These are phyloP conservation scores for Guyanaporus albipodus DNA, from an alignment of 768 basidiomycete species.

Conservation along the genomic window DNA sequence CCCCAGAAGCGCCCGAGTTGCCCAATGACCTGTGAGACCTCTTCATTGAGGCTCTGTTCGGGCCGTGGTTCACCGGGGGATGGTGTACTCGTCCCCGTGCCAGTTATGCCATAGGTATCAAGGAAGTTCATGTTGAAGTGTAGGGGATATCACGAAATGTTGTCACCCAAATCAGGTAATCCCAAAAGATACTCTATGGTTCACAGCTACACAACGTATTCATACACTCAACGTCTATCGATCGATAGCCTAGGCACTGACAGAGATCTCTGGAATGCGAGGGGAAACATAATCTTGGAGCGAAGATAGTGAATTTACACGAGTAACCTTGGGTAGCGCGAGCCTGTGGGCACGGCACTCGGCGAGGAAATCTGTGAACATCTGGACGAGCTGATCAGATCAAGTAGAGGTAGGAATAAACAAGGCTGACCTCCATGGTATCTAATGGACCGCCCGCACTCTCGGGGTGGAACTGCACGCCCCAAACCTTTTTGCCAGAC, in stretches of 20 bases:
- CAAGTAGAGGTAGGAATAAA: not conserved
- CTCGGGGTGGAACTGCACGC: constrained; percentile 99
- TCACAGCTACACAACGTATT: not conserved
- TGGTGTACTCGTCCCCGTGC: constrained; percentile 43
- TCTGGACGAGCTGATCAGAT: constrained; percentile 41
- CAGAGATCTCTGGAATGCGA: constrained; percentile 23
- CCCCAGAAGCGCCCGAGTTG: constrained; percentile 88
- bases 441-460: constrained; percentile 98
- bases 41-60: constrained; percentile 70
- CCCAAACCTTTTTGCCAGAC: constrained; percentile 92
- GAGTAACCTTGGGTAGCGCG: constrained; percentile 21
- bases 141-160: not conserved
- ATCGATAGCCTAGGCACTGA: constrained; percentile 26
- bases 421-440: constrained; percentile 79
- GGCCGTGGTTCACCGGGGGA: constrained; percentile 38
- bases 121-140: constrained; percentile 61
- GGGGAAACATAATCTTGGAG: constrained; percentile 20
- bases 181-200: too few species aligned
- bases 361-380: constrained; percentile 89
- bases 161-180: constrained; percentile 15
- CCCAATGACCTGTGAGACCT: constrained; percentile 86
- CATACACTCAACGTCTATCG: constrained; percentile 20
- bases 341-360: constrained; percentile 68
- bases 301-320: constrained; percentile 12
- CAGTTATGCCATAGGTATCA: constrained; percentile 59